A percentile compares a stretch with the other conserved stretches of the same genome.
Conservation (phyloP, 495 filamentous ascomycete species). For the Chlorociboria aeruginascens region DNA sequence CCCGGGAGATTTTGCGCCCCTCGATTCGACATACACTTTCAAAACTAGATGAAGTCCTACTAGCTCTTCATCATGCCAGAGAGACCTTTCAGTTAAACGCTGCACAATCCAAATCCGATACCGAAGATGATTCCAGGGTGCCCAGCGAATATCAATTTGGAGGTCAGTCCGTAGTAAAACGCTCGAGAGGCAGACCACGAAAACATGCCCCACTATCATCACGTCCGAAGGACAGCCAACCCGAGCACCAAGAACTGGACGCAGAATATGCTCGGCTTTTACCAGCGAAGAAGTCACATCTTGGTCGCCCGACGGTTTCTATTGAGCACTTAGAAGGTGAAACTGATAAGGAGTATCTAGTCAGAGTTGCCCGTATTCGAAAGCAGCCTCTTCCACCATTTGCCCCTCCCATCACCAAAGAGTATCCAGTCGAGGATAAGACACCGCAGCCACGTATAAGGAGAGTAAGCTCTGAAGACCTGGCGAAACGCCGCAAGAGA, state of each 20-base stretch:
- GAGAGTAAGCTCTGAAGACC: slow-evolving; percentile 3
- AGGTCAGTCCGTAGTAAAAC: not conserved
- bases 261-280: slow-evolving; percentile 1
- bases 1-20: slow-evolving; percentile 47
- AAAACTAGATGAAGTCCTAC: slow-evolving; percentile 53
- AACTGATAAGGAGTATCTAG: slow-evolving; percentile 27
- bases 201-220: slow-evolving; percentile 13
- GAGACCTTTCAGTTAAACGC: slow-evolving; percentile 27
- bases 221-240: not conserved
- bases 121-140: slow-evolving; percentile 10
- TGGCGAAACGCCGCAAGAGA: not conserved
- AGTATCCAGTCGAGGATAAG: not conserved
- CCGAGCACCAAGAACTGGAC: not conserved
- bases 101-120: slow-evolving; percentile 20
- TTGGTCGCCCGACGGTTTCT: slow-evolving; percentile 26
- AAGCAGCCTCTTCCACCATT: slow-evolving; percentile 20
- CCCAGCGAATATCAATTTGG: not conserved
- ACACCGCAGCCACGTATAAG: not conserved
- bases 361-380: slow-evolving; percentile 27
- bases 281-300: slow-evolving; percentile 7
- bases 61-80: slow-evolving; percentile 51
- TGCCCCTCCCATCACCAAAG: not conserved
- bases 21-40: slow-evolving; percentile 50
- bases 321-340: slow-evolving; percentile 30
- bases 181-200: slow-evolving; percentile 12